phyloP scores from a whole-genome alignment of 2,329 filamentous ascomycete species.

The Paecilomyces sp. region DNA sequence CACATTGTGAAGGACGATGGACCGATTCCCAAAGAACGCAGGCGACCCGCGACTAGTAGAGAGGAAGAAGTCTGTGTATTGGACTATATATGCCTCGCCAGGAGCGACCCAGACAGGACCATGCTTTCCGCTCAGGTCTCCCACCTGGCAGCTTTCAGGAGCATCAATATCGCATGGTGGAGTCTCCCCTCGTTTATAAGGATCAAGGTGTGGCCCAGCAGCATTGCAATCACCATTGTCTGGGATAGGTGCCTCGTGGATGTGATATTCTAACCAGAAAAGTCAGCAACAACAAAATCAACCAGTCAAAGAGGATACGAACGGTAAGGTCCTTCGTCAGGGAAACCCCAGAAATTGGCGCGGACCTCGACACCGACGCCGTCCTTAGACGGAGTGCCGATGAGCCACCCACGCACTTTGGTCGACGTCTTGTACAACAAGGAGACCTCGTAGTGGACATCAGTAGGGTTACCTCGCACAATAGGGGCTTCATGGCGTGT shows the following conservation, averaged over 20 bases:
- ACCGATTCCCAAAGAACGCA: slow-evolving; percentile 49
- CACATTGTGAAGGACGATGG: slow-evolving; percentile 47
- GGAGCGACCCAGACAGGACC: slow-evolving; percentile 51
- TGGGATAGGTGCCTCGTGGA: slow-evolving; percentile 61
- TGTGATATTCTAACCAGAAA: slow-evolving; percentile 53
- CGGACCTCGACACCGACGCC: slow-evolving; percentile 51
- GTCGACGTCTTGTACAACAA: slow-evolving; percentile 51
- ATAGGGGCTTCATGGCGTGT: slow-evolving; percentile 44
- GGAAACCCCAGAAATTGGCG: slow-evolving; percentile 53
- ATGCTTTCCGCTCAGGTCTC: slow-evolving; percentile 69
- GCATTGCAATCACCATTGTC: slow-evolving; percentile 62
- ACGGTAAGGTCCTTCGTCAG: slow-evolving; percentile 54
- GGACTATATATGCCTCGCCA: slow-evolving; percentile 17
- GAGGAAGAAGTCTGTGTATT: slow-evolving; percentile 44
- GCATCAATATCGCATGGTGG: slow-evolving; percentile 51
- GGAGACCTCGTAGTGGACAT: slow-evolving; percentile 48
- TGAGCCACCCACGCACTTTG: slow-evolving; percentile 48
- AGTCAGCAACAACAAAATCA: slow-evolving; percentile 8
- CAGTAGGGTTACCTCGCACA: slow-evolving; percentile 50
- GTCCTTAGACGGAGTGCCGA: slow-evolving; percentile 38
- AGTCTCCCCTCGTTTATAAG: slow-evolving; percentile 57
- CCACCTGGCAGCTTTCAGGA: slow-evolving; percentile 64
- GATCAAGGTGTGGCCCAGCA: slow-evolving; percentile 64
- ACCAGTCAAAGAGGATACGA: slow-evolving; percentile 22
- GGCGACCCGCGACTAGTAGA: slow-evolving; percentile 33